Percentiles rank a stretch among this genome's conserved stretches.
These are phyloP conservation scores for Arachis stenosperma DNA, from an alignment of 306 rosid species.

Conservation along the genomic window DNA sequence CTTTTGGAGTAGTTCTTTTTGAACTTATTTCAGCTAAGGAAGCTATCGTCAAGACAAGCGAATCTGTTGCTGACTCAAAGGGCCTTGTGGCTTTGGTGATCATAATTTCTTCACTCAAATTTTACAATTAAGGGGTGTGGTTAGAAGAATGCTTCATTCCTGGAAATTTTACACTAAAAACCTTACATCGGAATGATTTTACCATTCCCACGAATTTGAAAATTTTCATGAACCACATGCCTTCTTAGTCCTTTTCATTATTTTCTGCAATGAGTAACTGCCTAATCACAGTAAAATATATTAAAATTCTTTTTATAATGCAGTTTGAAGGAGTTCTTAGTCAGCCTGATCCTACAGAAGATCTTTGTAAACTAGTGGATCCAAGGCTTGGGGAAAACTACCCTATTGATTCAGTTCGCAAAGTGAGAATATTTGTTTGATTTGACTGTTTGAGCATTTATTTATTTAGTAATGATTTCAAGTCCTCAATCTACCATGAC, in stretches of 20 bases:
- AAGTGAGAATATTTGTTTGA: conserved; percentile 58
- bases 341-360: conserved; percentile 66
- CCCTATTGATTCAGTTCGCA: conserved; percentile 77
- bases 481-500: conserved; percentile 4
- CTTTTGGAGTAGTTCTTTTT: conserved; percentile 91
- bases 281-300: conserved; percentile 13
- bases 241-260: background rate
- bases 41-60: conserved; percentile 61
- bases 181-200: too few relatives aligned
- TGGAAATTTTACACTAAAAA: too few relatives aligned
- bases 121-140: background rate
- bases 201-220: too few relatives aligned
- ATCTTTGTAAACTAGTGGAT: conserved; percentile 72
- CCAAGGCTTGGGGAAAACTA: conserved; percentile 81
- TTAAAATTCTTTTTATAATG: conserved; percentile 16
- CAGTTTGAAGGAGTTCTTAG: conserved; percentile 84
- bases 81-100: conserved; percentile 84
- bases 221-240: too few relatives aligned
- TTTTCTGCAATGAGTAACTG: conserved; percentile 18
- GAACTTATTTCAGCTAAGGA: conserved; percentile 96
- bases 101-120: conserved; percentile 27
- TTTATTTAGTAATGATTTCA: conserved; percentile 17
- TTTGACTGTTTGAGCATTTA: too few relatives aligned
- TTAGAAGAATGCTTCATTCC: too few relatives aligned
- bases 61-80: conserved; percentile 62